Evolutionary conservation across 1,284 basidiomycete genomes (phyloP).

Genomic region (Cutaneotrichosporon cyanovorans): DNA sequence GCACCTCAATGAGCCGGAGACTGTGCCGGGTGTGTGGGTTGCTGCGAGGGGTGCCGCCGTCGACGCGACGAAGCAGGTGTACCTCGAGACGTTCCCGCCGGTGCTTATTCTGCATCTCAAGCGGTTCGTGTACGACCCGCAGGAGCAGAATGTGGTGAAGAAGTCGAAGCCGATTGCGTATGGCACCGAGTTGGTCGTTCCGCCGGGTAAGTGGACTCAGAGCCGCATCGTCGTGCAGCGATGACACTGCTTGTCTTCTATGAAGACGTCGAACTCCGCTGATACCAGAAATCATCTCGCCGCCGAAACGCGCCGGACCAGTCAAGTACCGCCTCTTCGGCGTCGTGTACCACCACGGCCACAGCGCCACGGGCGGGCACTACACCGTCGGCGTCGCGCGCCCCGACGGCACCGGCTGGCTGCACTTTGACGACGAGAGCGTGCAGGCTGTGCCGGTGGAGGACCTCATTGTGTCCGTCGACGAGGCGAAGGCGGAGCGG

Average conservation of each 20-base stretch:
- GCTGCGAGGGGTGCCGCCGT: slow-evolving; percentile 56
- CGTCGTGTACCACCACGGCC: slow-evolving; percentile 89
- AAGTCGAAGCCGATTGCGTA: slow-evolving; percentile 75
- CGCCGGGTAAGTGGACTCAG: slow-evolving; percentile 52
- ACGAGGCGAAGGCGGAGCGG: slow-evolving; percentile 50
- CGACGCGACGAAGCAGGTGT: slow-evolving; percentile 80
- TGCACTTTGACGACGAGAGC: slow-evolving; percentile 87
- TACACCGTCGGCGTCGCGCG: slow-evolving; percentile 90
- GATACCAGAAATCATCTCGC: slow-evolving; percentile 59
- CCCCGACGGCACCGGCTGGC: slow-evolving; percentile 62
- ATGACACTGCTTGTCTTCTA: neutral
- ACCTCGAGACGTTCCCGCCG: slow-evolving; percentile 76
- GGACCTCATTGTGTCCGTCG: slow-evolving; percentile 61
- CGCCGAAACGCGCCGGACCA: slow-evolving; percentile 50
- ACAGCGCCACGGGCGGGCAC: slow-evolving; percentile 83
- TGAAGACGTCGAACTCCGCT: neutral
- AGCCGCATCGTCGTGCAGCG: slow-evolving; percentile 4
- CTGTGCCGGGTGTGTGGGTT: slow-evolving; percentile 63
- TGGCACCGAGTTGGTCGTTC: slow-evolving; percentile 68
- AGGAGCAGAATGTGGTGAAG: slow-evolving; percentile 58
- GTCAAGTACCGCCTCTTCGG: slow-evolving; percentile 79
- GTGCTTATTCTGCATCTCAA: slow-evolving; percentile 88
- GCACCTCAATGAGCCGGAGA: slow-evolving; percentile 71
- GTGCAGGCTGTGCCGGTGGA: slow-evolving; percentile 70
- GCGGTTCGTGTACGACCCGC: slow-evolving; percentile 79